Evolutionary conservation across 306 rosid species (phyloP).

Genomic region (Parietaria judaica): DNA sequence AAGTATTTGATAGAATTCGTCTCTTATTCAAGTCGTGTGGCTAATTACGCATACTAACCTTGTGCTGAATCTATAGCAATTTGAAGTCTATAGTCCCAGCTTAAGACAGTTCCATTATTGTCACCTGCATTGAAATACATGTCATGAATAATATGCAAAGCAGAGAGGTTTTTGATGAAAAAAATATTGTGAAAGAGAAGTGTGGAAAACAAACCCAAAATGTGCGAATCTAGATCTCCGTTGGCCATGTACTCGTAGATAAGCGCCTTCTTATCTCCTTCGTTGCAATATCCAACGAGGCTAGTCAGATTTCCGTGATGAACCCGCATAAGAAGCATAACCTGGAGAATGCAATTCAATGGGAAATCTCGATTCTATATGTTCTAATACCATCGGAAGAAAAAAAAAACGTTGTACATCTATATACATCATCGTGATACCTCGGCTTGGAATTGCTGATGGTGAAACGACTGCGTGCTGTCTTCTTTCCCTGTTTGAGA

Average conservation of each 20-base stretch:
- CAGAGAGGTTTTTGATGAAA: not conserved
- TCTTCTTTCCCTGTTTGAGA: not conserved
- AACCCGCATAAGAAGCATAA: conserved; percentile 25
- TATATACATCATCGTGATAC: conserved; percentile 4
- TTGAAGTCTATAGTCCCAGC: conserved; percentile 11
- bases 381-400: no score
- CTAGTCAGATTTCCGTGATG: conserved; percentile 35
- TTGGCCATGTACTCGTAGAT: conserved; percentile 32
- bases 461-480: not conserved
- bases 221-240: conserved; percentile 17
- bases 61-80: conserved; percentile 18
- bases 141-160: not conserved
- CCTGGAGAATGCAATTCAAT: conserved; percentile 18
- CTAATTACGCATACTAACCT: not conserved
- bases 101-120: not conserved
- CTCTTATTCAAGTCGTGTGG: no score
- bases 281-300: conserved; percentile 26
- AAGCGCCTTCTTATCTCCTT: conserved; percentile 15
- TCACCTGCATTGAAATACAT: not conserved
- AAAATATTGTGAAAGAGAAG: not conserved
- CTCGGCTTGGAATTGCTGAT: conserved; percentile 41
- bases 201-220: conserved; percentile 21
- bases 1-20: not conserved
- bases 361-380: no score
- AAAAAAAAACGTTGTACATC: not conserved